Conservation (phyloP, 2,329 filamentous ascomycete species). For the Paraconiothyrium brasiliense region DNA sequence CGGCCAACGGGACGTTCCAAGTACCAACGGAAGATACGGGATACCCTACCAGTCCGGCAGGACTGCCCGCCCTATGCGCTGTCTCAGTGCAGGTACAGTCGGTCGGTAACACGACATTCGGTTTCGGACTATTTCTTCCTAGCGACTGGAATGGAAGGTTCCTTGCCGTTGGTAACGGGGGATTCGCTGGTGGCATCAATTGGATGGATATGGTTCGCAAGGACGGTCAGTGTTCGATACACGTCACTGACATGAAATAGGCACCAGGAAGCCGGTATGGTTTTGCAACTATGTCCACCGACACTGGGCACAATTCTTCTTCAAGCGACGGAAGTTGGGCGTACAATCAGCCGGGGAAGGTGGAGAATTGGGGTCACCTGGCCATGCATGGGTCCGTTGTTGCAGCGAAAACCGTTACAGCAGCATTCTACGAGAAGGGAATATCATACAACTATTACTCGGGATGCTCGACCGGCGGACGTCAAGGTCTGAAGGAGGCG, state of each 20-base stretch:
- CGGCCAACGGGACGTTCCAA: slow-evolving; percentile 50
- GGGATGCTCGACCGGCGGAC: slow-evolving; percentile 68
- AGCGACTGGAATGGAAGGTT: slow-evolving; percentile 51
- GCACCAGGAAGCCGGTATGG: slow-evolving; percentile 48
- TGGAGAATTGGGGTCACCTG: slow-evolving; percentile 52
- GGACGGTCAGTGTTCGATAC: no score
- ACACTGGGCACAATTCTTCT: slow-evolving; percentile 57
- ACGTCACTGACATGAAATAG: slow-evolving; percentile 21
- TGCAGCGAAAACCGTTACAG: slow-evolving; percentile 58
- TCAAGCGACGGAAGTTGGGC: slow-evolving; percentile 50
- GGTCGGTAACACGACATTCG: slow-evolving; percentile 46
- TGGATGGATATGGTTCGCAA: slow-evolving; percentile 58
- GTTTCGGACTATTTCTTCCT: slow-evolving; percentile 52
- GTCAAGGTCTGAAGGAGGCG: slow-evolving; percentile 65
- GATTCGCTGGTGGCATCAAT: slow-evolving; percentile 59
- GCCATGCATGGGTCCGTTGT: slow-evolving; percentile 60
- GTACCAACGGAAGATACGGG: slow-evolving; percentile 50
- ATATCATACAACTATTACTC: slow-evolving; percentile 63
- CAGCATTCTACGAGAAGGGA: slow-evolving; percentile 58
- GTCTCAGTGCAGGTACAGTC: slow-evolving; percentile 50
- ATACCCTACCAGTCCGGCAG: slow-evolving; percentile 51
- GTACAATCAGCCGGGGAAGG: slow-evolving; percentile 45
- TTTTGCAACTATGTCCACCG: slow-evolving; percentile 56
- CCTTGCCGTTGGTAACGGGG: slow-evolving; percentile 56
- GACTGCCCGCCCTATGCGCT: slow-evolving; percentile 51